Percentiles rank a stretch among this genome's conserved stretches.
Evolutionary conservation across 2,329 filamentous ascomycete genomes (phyloP).

Genomic region (Monilinia vaccinii-corymbosi): DNA sequence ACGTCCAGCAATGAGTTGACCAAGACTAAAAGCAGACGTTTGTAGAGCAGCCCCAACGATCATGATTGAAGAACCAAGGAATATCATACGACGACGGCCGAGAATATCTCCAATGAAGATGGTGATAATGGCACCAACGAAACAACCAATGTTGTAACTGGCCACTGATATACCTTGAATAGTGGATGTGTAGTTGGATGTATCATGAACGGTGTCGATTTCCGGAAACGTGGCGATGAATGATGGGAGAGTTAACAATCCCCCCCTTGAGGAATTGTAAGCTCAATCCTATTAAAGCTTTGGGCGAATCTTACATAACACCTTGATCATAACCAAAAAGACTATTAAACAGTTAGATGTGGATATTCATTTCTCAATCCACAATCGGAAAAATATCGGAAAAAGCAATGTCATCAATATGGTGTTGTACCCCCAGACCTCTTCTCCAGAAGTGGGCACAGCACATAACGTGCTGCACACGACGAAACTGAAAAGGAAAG

Average conservation of each 20-base stretch:
- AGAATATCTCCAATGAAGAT: conserved; percentile 28
- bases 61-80: conserved; percentile 21
- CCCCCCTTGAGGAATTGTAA: conserved; percentile 36
- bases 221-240: conserved; percentile 9
- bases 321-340: conserved; percentile 40
- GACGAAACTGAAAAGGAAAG: neutral
- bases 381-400: conserved; percentile 2
- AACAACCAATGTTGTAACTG: conserved; percentile 38
- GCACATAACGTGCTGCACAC: neutral
- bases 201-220: conserved; percentile 10
- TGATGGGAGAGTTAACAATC: conserved; percentile 33
- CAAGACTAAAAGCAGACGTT: conserved; percentile 35
- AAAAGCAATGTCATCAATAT: neutral
- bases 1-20: conserved; percentile 56
- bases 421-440: neutral
- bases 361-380: neutral
- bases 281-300: neutral
- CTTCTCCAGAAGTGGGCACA: neutral
- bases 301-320: conserved; percentile 1
- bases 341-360: conserved; percentile 5
- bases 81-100: conserved; percentile 29
- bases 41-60: conserved; percentile 23
- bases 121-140: conserved; percentile 34
- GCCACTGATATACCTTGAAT: conserved; percentile 8
- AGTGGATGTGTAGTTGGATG: conserved; percentile 3